These are phyloP conservation scores for Calocybe cyanea DNA, from an alignment of 768 basidiomycete genomes.

Conservation along the genomic window DNA sequence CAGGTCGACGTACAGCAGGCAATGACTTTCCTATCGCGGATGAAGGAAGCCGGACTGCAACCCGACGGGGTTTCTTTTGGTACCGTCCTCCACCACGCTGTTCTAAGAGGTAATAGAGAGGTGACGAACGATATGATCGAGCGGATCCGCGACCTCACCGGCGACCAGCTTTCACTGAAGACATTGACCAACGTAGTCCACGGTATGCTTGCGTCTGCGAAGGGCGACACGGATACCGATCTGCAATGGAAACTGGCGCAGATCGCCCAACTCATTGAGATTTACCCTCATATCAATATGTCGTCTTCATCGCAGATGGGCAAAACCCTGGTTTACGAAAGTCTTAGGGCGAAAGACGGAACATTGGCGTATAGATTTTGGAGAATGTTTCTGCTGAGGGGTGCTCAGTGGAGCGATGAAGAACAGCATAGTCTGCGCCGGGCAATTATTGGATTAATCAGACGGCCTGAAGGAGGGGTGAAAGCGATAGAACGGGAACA, in stretches of 20 bases:
- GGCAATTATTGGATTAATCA: slow-evolving; percentile 34
- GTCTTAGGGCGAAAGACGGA: slow-evolving; percentile 47
- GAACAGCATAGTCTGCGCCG: slow-evolving; percentile 42
- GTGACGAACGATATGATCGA: slow-evolving; percentile 41
- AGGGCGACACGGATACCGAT: slow-evolving; percentile 19
- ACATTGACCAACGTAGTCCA: slow-evolving; percentile 47
- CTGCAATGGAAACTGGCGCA: slow-evolving; percentile 32
- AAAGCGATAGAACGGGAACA: slow-evolving; percentile 10
- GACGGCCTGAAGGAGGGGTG: slow-evolving; percentile 16
- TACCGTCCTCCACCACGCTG: slow-evolving; percentile 59
- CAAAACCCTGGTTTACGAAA: slow-evolving; percentile 44
- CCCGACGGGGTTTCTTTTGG: slow-evolving; percentile 57
- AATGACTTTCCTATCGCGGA: slow-evolving; percentile 42
- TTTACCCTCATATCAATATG: slow-evolving; percentile 29
- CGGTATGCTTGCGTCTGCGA: slow-evolving; percentile 27
- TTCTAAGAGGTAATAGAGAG: slow-evolving; percentile 36
- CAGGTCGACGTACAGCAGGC: slow-evolving; percentile 44
- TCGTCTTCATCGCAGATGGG: slow-evolving; percentile 45
- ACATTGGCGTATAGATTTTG: slow-evolving; percentile 60
- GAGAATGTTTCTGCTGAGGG: slow-evolving; percentile 40
- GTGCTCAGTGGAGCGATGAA: slow-evolving; percentile 43
- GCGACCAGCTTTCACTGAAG: slow-evolving; percentile 39
- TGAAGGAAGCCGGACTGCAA: slow-evolving; percentile 42
- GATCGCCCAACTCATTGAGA: slow-evolving; percentile 39
- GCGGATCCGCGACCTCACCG: slow-evolving; percentile 32